These are phyloP conservation scores for Steccherinum ochraceum DNA, from an alignment of 768 basidiomycete species.

Conservation along the genomic window DNA sequence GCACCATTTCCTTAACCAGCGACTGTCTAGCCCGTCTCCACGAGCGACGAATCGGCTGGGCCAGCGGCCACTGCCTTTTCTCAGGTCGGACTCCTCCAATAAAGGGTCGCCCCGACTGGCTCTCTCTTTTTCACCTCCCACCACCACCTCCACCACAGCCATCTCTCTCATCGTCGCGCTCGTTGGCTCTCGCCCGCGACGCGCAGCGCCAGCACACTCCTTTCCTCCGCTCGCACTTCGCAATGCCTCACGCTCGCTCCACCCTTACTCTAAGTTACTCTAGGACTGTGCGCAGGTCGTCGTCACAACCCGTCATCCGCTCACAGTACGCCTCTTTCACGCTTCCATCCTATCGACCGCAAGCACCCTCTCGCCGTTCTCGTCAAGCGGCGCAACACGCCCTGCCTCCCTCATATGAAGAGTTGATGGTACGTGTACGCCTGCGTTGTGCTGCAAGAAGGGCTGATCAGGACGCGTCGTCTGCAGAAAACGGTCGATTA, in stretches of 20 bases:
- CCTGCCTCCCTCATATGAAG: not conserved
- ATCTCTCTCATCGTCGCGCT: too few relatives aligned
- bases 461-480: not conserved
- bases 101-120: not conserved
- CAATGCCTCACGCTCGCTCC: not conserved
- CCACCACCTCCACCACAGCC: not conserved
- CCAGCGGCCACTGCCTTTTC: not conserved
- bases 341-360: not conserved
- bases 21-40: not conserved
- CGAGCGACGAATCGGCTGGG: not conserved
- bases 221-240: not conserved
- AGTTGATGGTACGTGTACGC: constrained; percentile 15
- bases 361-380: not conserved
- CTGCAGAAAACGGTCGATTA: constrained; percentile 12
- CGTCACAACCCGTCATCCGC: not conserved
- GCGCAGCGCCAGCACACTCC: not conserved
- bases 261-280: not conserved
- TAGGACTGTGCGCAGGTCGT: not conserved
- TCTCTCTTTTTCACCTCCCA: not conserved
- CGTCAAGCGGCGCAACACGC: constrained; percentile 2
- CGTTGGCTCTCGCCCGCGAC: not conserved
- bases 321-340: not conserved
- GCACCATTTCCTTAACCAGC: not conserved
- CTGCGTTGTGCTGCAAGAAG: too few relatives aligned
- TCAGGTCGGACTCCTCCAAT: not conserved